Conservation (phyloP, 1,139 yeast species). For the Pichia sp. region DNA sequence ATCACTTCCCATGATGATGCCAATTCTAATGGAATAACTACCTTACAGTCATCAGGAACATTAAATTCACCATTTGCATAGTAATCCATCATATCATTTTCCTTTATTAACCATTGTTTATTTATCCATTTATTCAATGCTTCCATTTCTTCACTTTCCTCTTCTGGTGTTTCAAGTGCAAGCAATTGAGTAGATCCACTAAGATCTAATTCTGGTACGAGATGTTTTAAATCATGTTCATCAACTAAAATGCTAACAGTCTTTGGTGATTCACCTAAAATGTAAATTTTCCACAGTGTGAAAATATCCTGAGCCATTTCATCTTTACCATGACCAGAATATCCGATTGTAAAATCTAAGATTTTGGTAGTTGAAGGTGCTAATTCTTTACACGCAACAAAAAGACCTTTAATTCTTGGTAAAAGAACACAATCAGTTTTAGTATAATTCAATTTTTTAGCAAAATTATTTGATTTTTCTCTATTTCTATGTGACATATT, state of each 20-base stretch:
- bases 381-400: conserved; percentile 56
- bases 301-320: conserved; percentile 76
- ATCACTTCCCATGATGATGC: too few relatives aligned
- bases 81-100: conserved; percentile 54
- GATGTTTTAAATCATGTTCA: conserved; percentile 43
- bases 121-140: conserved; percentile 71
- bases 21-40: conserved; percentile 19
- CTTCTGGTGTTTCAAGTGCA: conserved; percentile 22
- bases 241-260: conserved; percentile 59
- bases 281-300: conserved; percentile 56
- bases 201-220: conserved; percentile 50
- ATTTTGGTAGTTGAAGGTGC: conserved; percentile 50
- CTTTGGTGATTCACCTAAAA: conserved; percentile 68
- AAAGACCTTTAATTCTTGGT: conserved; percentile 79
- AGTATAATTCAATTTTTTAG: conserved; percentile 38
- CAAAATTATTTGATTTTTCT: conserved; percentile 49
- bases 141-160: conserved; percentile 34
- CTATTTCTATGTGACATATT: conserved; percentile 67
- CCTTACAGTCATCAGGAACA: conserved; percentile 22
- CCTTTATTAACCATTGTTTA: conserved; percentile 75
- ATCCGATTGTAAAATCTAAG: conserved; percentile 81
- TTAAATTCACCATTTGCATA: conserved; percentile 53
- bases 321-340: conserved; percentile 56
- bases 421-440: conserved; percentile 50
- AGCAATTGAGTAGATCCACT: conserved; percentile 21